Evolutionary conservation across 208 protist genomes (phyloP).

Genomic region (Baffinella frigidus): DNA sequence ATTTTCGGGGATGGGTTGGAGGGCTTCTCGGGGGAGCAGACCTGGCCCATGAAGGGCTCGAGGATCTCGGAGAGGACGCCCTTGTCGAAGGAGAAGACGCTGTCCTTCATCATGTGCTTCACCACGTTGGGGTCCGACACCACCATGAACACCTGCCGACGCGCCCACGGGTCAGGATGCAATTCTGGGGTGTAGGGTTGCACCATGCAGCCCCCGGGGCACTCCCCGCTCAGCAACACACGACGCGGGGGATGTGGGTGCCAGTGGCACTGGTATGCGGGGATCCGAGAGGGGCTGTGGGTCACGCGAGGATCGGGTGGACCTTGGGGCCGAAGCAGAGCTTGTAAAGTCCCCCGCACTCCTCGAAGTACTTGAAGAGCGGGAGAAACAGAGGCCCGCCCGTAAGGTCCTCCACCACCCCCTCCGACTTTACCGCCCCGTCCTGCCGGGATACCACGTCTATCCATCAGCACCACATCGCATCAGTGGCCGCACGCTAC

Average conservation of each 20-base stretch:
- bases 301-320: background rate
- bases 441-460: too few relatives aligned
- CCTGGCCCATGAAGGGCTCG: slow-evolving; percentile 28
- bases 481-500: too few relatives aligned
- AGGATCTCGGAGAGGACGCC: slow-evolving; percentile 42
- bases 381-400: slow-evolving; percentile 43
- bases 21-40: background rate
- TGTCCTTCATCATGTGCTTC: slow-evolving; percentile 62
- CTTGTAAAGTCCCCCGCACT: slow-evolving; percentile 56
- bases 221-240: too few relatives aligned
- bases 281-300: background rate
- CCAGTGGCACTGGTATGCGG: too few relatives aligned
- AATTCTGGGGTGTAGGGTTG: too few relatives aligned
- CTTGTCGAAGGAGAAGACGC: slow-evolving; percentile 60
- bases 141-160: slow-evolving; percentile 55
- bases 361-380: slow-evolving; percentile 45
- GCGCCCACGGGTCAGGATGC: too few relatives aligned
- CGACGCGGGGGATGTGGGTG: too few relatives aligned
- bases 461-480: too few relatives aligned
- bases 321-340: slow-evolving; percentile 59
- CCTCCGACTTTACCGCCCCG: too few relatives aligned
- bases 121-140: slow-evolving; percentile 57
- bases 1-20: too few relatives aligned
- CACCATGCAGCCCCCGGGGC: too few relatives aligned
- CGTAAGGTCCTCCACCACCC: slow-evolving; percentile 31